Base-by-base conservation (phyloP, 1,284 basidiomycete genomes). In the Dichomitus squalens region DNA sequence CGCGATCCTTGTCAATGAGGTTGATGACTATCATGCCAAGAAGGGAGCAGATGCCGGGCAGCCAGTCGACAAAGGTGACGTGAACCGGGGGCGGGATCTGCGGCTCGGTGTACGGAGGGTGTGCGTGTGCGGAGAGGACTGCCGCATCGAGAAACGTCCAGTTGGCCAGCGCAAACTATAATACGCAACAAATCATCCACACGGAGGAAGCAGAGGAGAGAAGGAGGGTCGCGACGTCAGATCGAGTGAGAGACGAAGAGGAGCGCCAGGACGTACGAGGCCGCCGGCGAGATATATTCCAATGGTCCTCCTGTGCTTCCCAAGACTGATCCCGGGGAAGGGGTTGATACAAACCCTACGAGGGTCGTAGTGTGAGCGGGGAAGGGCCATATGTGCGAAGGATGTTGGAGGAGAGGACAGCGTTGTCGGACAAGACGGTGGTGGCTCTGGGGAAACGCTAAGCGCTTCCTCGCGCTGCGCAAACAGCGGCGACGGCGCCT, bases 141-240 rank as follows among this genome's bases (percentile, higher is more conserved):
- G 90, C 88, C 18, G 96, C 96, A 68, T 98, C 96, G 59, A 98
- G 81, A 74, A 98, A 95, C n/a, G 92, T 84, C 93, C 95, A 98
- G 76, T 92, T 95, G 23, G 93, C 94, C 31, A 96, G 76, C 2
- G 95, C 92, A 73, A 98, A 98, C 94, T 94, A 48, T n/a, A 34
- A 12, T 12, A 21, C 1, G n/a, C 25, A 9, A 16, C 25, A 29
- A 9, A n/a, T 34, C 1, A 18, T 4, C 7, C 2, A 12, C 4
- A 0, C 27, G 36, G 5, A 23, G 14, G 16, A 27, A n/a, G 11
- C 7, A 21, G 23, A 43, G 31, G 36, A 12, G 7, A n/a, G 16
- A 4, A 8, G n/a, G 23, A 11, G 12, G 14, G 31, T 7, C 4
- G 18, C 34, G 23, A n/a, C 18, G 35, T 48, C 7, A 48, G 55